Conservation (phyloP, 2,329 filamentous ascomycete genomes). For the Penicillium thymicola region DNA sequence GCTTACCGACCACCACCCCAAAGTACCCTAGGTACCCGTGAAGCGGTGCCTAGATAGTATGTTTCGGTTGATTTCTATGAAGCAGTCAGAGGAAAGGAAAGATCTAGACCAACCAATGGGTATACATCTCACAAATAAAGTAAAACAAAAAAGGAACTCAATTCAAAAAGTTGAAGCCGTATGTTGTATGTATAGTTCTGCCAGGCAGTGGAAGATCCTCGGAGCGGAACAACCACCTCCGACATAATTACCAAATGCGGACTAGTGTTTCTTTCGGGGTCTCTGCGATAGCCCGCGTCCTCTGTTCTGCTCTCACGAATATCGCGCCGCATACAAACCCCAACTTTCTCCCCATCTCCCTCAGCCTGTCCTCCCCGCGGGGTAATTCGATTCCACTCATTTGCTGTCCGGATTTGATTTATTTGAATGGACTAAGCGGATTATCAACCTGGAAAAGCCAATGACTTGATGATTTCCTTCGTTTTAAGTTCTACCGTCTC, state of each 20-base stretch:
- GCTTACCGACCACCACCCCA: neutral
- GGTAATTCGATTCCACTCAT: conserved; percentile 15
- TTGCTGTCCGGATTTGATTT: conserved; percentile 14
- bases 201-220: conserved; percentile 1
- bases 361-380: conserved; percentile 16
- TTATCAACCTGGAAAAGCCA: conserved; percentile 18
- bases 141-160: neutral
- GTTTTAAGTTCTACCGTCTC: conserved; percentile 18
- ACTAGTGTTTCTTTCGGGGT: conserved; percentile 39
- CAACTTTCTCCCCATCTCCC: conserved; percentile 18
- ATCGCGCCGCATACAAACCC: conserved; percentile 31
- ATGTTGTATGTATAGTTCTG: neutral
- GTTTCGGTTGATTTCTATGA: neutral
- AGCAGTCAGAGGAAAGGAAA: no score
- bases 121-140: neutral
- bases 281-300: conserved; percentile 40
- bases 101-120: neutral
- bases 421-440: conserved; percentile 10
- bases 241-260: conserved; percentile 27
- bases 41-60: neutral
- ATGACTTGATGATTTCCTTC: conserved; percentile 33
- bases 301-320: conserved; percentile 27
- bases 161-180: neutral
- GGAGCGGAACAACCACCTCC: conserved; percentile 31
- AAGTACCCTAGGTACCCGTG: neutral